Percentiles rank a stretch among this genome's conserved stretches.
These are phyloP conservation scores for Saraca asoca DNA, from an alignment of 331 rosid genomes.

Conservation along the genomic window DNA sequence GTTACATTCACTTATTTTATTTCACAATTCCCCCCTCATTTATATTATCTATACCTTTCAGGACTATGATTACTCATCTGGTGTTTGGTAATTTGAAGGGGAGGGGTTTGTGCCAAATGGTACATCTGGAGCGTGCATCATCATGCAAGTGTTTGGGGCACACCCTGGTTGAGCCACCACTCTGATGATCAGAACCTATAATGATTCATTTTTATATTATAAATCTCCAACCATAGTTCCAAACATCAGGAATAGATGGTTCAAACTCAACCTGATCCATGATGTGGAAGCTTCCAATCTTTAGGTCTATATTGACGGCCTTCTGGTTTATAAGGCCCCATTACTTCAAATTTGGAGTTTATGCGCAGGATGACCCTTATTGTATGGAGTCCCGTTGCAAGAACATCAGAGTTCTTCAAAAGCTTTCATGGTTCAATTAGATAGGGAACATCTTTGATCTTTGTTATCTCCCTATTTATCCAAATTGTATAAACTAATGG, in stretches of 20 bases:
- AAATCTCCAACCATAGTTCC: slow-evolving; percentile 25
- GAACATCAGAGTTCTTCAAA: slow-evolving; percentile 39
- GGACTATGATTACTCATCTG: slow-evolving; percentile 44
- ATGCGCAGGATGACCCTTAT: slow-evolving; percentile 33
- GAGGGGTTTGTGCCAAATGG: slow-evolving; percentile 40
- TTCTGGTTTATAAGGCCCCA: slow-evolving; percentile 36
- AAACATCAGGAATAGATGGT: slow-evolving; percentile 41
- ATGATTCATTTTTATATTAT: slow-evolving; percentile 45
- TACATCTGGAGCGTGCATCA: slow-evolving; percentile 46
- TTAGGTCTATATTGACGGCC: slow-evolving; percentile 40
- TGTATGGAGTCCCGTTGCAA: slow-evolving; percentile 56
- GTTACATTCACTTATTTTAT: too few relatives aligned
- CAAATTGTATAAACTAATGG: too few relatives aligned
- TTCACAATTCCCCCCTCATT: too few relatives aligned
- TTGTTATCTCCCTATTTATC: too few relatives aligned
- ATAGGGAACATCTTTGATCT: too few relatives aligned
- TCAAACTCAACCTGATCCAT: slow-evolving; percentile 46
- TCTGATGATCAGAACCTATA: slow-evolving; percentile 41
- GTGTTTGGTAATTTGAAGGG: slow-evolving; percentile 54
- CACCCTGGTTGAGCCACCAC: slow-evolving; percentile 40
- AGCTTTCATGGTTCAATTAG: not conserved
- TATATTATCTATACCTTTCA: not conserved
- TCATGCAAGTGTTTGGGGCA: slow-evolving; percentile 56
- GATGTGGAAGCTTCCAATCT: slow-evolving; percentile 45
- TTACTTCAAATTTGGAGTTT: slow-evolving; percentile 49